Base-by-base conservation (phyloP, 2,329 filamentous ascomycete species). In the Boeremia exigua region DNA sequence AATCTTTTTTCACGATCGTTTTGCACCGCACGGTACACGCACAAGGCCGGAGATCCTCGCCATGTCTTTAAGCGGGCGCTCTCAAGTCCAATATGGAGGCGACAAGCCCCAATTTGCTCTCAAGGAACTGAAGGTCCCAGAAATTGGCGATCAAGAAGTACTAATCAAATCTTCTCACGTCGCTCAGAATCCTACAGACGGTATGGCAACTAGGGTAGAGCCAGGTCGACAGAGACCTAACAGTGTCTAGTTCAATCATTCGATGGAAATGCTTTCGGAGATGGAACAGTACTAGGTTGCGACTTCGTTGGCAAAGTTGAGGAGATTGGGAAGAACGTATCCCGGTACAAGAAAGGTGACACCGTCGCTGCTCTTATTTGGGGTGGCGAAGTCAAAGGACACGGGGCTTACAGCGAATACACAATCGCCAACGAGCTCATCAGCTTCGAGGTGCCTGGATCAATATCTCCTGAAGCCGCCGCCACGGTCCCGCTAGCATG, bases 391-490 rank as follows among this genome's bases (percentile, higher is more conserved):
- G 30, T 65, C 46, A 65, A 65, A 49, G 72, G 74, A 0, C 49
- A 77, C 1, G 78, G 78, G 1, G 78, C 68, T 6, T 56, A 56
- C 36, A 45, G 25, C 19, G 25, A 56, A 3, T 79, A 80, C 37
- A 69, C 70, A 0, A 34, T 81, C 2, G 78, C 77, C 0, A 73
- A 81, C 33, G 73, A 79, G 53, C 37, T 60, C 6, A 78, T 80
- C 48, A 77, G 69, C 51, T 80, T 79, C 61, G 70, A 71, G 8
- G 53, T 80, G 0, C 77, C 78, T 0, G 27, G 50, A 1, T 59
- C 44, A 1, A 69, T 78, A 11, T 43, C 69, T 0, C 61, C 47
- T 0, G 68, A 66, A 14, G 58, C 77, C 29, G 78, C 75, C 5
- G 71, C 70, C 2, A 78, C 79, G 0, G 47, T 80, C 7, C 77